Evolutionary conservation across 1,284 basidiomycete genomes (phyloP), one percentile per base, ranked within the genome.

Genomic region (Fomitiporia mediterranea): DNA sequence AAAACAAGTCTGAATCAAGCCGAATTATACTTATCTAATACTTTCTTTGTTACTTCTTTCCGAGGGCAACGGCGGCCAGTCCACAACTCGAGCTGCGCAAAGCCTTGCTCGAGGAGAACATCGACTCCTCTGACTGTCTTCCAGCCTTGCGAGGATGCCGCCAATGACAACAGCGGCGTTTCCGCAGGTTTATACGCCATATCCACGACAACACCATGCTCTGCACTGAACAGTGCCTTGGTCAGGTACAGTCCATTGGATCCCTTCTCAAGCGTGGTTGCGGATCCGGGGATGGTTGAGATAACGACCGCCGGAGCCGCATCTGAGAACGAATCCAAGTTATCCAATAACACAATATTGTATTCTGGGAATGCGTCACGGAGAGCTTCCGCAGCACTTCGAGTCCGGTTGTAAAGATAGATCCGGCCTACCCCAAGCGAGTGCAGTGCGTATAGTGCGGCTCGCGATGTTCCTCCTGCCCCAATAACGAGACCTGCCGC

Each of bases 391-490:
- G 92, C 94, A 63, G 90, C 91, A 53, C 68, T 74, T 13, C 67
- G 69, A 0, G 94, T 96, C 35, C 94, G 82, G 72, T 98, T 98
- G 76, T 79, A 92, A 19, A 98, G 68, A 68, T 91, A 92, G 65
- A 98, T 88, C 1, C 72, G 77, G 56, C 78, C 70, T 37, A 86
- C 79, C 6, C 85, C 84, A 1, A 94, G 72, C 52, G 80, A 72
- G 63, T 88, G 80, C 51, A 97, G 72, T 1, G 94, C 92, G 67
- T 93, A 96, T 58, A 98, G 83, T 0, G 94, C 94, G 0, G 94
- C 94, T 28, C 94, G 87, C 21, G 91, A 86, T 0, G 94, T 97
- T 1, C 94, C 94, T 5, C 94, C 94, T 0, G 93, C 94, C 2
- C 94, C 94, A 60, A 98, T 89, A 56, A 98, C 84, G 50, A 98